Evolutionary conservation across 169 alveolate species (phyloP), one percentile per base, ranked within the genome.

Genomic region (Babesia caballi): DNA sequence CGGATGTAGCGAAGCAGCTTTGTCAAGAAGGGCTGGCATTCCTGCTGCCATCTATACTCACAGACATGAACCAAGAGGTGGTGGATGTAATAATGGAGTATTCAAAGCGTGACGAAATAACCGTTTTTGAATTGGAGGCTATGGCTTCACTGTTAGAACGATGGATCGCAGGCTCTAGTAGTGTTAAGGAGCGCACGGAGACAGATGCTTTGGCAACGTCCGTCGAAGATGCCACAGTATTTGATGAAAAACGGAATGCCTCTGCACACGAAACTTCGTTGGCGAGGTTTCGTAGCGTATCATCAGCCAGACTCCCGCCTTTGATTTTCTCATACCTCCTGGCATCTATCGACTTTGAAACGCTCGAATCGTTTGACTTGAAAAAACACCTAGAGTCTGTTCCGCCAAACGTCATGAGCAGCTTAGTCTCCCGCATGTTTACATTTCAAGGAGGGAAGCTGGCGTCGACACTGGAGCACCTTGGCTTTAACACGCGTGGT

Each of bases 361-460:
- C 50, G 1, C 17, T 49, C 30, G 33, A 8, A 12, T 5, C 27
- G 6, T 28, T 46, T 30, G 59, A 35, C 14, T 14, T 63, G 27
- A 23, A 32, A 15, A 12, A 38, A 1, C 25, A 63, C 27, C 1
- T 63, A 8, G 2, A 4, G 11, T 47, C 33, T 3, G 21, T 63
- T 15, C 58, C 58, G n/a, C 35, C 44, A 0, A 63, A 51, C 15
- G 41, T 42, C 8, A 15, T 47, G 9, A 36, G 38, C 23, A 32
- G 51, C 1, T 27, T 25, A 1, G 50, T 63, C 27, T 44, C 63
- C 0, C 58, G 60, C 9, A 44, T 47, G 52, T 63, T 21, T 28
- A 60, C 73, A 5, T 63, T 63, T 25, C 61, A 44, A 63, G 33
- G 44, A 7, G 60, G 46, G 12, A 46, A 63, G 27, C 19, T 63